phyloP scores from a whole-genome alignment of 2,329 filamentous ascomycete genomes.

The Neocatenulostroma microsporum region DNA sequence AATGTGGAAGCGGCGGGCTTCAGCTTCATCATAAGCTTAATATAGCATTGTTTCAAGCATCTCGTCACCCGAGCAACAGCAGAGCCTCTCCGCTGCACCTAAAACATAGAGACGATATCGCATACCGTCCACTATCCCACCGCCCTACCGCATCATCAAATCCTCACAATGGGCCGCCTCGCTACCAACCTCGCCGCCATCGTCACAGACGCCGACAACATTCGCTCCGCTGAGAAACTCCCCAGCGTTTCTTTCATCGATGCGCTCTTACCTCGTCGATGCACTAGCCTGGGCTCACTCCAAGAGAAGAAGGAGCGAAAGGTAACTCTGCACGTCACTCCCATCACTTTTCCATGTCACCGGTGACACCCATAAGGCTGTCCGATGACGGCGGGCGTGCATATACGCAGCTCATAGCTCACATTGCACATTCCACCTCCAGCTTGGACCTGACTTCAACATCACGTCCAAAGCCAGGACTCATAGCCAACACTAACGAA shows the following conservation, averaged over 20 bases:
- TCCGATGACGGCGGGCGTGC: too few species aligned
- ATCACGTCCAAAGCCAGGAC: too few species aligned
- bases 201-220: conserved; percentile 21
- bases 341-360: too few species aligned
- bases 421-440: too few species aligned
- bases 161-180: conserved; percentile 21
- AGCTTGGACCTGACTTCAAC: too few species aligned
- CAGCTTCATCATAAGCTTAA: neutral
- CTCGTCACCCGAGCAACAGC: too few species aligned
- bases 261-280: conserved; percentile 20
- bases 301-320: conserved; percentile 9
- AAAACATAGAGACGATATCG: too few species aligned
- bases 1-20: neutral
- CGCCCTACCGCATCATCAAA: neutral
- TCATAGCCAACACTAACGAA: neutral
- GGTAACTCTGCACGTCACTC: conserved; percentile 13
- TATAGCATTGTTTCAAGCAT: neutral
- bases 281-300: conserved; percentile 5
- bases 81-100: too few species aligned
- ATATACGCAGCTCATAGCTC: too few species aligned
- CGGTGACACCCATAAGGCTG: too few species aligned
- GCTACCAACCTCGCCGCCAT: conserved; percentile 22
- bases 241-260: conserved; percentile 26
- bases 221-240: conserved; percentile 16
- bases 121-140: neutral